Percentiles rank a stretch among this genome's conserved stretches.
These are phyloP conservation scores for Fulvia fulva DNA, from an alignment of 2,329 filamentous ascomycete species.

Conservation along the genomic window DNA sequence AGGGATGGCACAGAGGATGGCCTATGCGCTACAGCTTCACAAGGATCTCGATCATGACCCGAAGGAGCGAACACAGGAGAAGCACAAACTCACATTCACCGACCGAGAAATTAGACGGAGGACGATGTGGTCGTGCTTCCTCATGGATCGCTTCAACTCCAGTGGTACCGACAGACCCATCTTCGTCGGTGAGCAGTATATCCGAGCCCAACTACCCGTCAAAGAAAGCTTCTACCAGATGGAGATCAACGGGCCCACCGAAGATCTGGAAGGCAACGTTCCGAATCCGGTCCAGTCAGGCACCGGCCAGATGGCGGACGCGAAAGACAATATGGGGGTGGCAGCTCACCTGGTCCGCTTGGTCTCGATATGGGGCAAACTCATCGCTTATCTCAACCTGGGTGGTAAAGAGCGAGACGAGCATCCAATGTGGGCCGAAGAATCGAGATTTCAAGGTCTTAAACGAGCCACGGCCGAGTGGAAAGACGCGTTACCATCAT, in stretches of 20 bases:
- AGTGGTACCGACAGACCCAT: conserved; percentile 89
- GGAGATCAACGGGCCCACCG: conserved; percentile 83
- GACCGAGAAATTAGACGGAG: conserved; percentile 89
- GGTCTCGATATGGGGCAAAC: conserved; percentile 83
- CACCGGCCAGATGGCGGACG: conserved; percentile 61
- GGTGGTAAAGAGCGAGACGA: conserved; percentile 77
- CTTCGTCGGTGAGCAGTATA: conserved; percentile 83
- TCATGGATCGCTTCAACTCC: conserved; percentile 97
- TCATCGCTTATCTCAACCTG: conserved; percentile 86
- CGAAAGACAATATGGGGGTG: conserved; percentile 86
- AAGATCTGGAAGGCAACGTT: conserved; percentile 70
- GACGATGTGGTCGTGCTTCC: conserved; percentile 96
- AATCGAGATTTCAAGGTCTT: conserved; percentile 72
- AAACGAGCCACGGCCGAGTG: conserved; percentile 69
- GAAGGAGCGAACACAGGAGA: conserved; percentile 22
- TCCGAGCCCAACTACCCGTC: conserved; percentile 85
- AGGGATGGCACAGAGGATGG: conserved; percentile 94
- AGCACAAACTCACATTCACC: conserved; percentile 63
- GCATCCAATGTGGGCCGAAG: conserved; percentile 73
- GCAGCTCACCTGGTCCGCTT: conserved; percentile 83
- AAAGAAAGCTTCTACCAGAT: conserved; percentile 86
- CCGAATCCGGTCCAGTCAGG: conserved; percentile 60
- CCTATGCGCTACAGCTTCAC: conserved; percentile 90
- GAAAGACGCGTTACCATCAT: conserved; percentile 62
- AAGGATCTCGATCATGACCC: conserved; percentile 76